phyloP scores from a whole-genome alignment of 2,329 filamentous ascomycete genomes.

The Rutstroemia sp. region DNA sequence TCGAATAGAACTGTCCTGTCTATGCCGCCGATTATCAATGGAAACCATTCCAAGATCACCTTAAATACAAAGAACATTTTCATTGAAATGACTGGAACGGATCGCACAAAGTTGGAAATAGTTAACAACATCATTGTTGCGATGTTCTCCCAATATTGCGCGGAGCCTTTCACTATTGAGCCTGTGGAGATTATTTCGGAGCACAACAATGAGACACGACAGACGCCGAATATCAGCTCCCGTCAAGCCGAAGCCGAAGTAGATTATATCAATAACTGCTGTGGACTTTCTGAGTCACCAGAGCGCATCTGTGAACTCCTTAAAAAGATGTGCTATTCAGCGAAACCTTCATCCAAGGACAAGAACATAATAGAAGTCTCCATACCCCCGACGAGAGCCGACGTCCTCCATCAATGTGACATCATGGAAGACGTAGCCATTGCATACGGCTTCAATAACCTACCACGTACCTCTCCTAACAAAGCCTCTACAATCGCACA shows the following conservation, averaged over 20 bases:
- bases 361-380: slow-evolving; percentile 70
- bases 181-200: slow-evolving; percentile 87
- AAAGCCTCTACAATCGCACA: slow-evolving; percentile 81
- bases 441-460: slow-evolving; percentile 94
- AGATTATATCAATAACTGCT: slow-evolving; percentile 90
- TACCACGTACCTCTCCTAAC: slow-evolving; percentile 79
- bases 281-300: slow-evolving; percentile 69
- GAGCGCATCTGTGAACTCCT: slow-evolving; percentile 72
- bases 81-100: slow-evolving; percentile 94
- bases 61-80: slow-evolving; percentile 87
- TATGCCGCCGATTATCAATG: slow-evolving; percentile 95
- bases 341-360: slow-evolving; percentile 63
- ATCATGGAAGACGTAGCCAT: slow-evolving; percentile 99
- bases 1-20: slow-evolving; percentile 82
- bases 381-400: slow-evolving; percentile 82
- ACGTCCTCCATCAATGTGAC: slow-evolving; percentile 93
- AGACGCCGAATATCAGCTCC: slow-evolving; percentile 74
- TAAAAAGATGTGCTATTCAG: slow-evolving; percentile 82
- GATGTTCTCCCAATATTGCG: slow-evolving; percentile 93
- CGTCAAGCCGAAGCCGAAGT: slow-evolving; percentile 75
- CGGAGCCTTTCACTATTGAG: slow-evolving; percentile 85
- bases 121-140: slow-evolving; percentile 92
- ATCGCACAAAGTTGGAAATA: slow-evolving; percentile 92
- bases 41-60: slow-evolving; percentile 93
- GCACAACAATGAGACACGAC: slow-evolving; percentile 77